These are phyloP conservation scores for Stentor roeselii DNA, from an alignment of 73 alveolate genomes.

Conservation along the genomic window DNA sequence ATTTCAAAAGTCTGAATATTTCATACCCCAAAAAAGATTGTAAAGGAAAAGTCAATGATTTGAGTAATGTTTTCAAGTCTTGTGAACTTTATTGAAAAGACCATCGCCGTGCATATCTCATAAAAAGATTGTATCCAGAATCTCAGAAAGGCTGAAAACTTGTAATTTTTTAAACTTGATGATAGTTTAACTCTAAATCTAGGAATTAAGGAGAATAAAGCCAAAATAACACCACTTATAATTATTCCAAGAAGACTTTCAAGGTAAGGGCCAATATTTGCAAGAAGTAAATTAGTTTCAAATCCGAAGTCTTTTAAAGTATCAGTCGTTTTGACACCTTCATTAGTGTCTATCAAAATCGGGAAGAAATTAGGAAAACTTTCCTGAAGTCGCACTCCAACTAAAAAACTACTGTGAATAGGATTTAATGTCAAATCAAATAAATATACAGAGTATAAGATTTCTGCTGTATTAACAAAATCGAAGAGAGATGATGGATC, in stretches of 20 bases:
- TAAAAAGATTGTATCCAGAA: background rate
- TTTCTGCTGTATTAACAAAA: background rate
- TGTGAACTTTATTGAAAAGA: no score
- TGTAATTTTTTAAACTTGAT: no score
- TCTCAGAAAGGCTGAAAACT: background rate
- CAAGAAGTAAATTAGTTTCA: background rate
- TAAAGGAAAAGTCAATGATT: background rate
- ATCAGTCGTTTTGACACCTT: background rate
- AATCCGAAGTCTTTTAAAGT: background rate
- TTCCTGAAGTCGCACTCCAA: background rate
- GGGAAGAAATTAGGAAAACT: background rate
- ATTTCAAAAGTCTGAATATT: background rate
- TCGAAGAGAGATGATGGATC: background rate
- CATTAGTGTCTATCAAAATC: background rate
- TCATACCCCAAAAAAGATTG: background rate
- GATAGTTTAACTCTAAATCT: background rate
- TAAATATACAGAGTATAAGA: background rate
- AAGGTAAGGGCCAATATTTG: background rate
- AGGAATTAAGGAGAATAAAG: no score
- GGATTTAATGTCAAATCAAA: no score
- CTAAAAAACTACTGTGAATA: background rate
- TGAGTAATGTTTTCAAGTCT: background rate
- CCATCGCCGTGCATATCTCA: background rate
- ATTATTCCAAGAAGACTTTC: no score
- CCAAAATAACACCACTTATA: no score